Conservation (phyloP, 73 alveolate species). For the Uronychia binucleata region DNA sequence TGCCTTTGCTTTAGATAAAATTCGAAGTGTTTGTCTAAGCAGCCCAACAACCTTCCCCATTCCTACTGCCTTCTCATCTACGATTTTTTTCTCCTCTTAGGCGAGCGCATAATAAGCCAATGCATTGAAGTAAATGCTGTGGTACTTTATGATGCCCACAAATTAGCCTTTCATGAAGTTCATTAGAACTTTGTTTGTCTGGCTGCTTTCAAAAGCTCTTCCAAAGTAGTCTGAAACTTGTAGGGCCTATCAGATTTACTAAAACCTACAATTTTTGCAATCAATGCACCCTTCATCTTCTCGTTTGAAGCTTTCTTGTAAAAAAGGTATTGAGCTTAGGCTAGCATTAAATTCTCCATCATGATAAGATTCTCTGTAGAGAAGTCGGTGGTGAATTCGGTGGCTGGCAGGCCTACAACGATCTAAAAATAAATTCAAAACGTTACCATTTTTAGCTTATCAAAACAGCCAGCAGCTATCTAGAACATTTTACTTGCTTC, state of each 20-base stretch:
- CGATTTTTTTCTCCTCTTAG: background rate
- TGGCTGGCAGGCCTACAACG: conserved; percentile 23
- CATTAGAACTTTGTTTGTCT: conserved; percentile 20
- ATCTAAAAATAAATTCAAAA: background rate
- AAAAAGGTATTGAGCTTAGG: conserved; percentile 56
- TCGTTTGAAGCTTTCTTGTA: conserved; percentile 42
- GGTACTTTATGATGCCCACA: conserved; percentile 35
- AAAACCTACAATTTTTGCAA: conserved; percentile 26
- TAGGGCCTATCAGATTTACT: background rate
- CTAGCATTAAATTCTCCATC: conserved; percentile 49
- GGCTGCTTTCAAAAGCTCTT: conserved; percentile 37
- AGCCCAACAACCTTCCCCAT: conserved; percentile 42
- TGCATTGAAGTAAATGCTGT: conserved; percentile 37
- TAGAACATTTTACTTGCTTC: conserved; percentile 45
- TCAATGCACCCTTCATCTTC: conserved; percentile 19
- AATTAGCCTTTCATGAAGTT: conserved; percentile 17
- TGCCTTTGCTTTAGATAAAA: conserved; percentile 11
- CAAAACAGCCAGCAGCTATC: conserved; percentile 45
- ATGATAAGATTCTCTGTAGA: conserved; percentile 30
- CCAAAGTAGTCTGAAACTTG: conserved; percentile 41
- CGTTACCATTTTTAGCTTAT: conserved; percentile 13
- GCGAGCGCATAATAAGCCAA: conserved; percentile 47
- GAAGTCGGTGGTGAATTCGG: conserved; percentile 44
- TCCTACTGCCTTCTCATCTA: conserved; percentile 28
- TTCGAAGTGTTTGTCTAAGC: background rate